These are phyloP conservation scores for Juglanconis sp. DNA, from an alignment of 2,329 filamentous ascomycete species.

Conservation along the genomic window DNA sequence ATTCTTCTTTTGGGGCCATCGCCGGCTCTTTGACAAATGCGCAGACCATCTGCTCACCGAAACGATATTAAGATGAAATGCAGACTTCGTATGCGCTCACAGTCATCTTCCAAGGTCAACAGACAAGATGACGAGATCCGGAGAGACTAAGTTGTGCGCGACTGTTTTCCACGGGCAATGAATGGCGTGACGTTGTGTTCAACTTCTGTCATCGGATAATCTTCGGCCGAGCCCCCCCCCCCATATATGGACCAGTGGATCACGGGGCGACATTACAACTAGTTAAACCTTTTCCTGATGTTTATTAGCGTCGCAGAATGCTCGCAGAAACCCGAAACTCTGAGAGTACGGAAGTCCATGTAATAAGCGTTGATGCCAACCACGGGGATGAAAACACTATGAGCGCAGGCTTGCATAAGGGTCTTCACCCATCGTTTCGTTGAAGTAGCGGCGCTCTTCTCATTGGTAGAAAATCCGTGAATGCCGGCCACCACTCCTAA, in stretches of 20 bases:
- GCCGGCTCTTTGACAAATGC: background rate
- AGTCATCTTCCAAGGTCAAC: too few relatives aligned
- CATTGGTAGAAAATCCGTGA: too few relatives aligned
- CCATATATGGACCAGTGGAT: background rate
- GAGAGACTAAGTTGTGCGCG: background rate
- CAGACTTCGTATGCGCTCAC: too few relatives aligned
- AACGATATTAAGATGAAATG: too few relatives aligned
- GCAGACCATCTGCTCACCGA: too few relatives aligned
- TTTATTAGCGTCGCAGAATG: background rate
- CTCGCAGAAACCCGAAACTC: background rate
- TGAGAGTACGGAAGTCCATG: background rate
- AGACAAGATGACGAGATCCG: too few relatives aligned
- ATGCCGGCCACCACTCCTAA: too few relatives aligned
- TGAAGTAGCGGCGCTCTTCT: too few relatives aligned
- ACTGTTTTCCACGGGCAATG: background rate
- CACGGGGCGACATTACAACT: background rate
- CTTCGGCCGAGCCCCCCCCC: background rate
- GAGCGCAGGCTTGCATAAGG: too few relatives aligned
- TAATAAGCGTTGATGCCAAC: too few relatives aligned
- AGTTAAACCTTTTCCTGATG: background rate
- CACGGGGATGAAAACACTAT: too few relatives aligned
- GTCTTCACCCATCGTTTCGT: too few relatives aligned
- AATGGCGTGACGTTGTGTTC: constrained; percentile 2
- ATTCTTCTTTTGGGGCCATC: background rate
- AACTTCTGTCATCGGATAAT: background rate